Conservation (phyloP, 2,329 filamentous ascomycete genomes). For the Parastagonospora nodorum region DNA sequence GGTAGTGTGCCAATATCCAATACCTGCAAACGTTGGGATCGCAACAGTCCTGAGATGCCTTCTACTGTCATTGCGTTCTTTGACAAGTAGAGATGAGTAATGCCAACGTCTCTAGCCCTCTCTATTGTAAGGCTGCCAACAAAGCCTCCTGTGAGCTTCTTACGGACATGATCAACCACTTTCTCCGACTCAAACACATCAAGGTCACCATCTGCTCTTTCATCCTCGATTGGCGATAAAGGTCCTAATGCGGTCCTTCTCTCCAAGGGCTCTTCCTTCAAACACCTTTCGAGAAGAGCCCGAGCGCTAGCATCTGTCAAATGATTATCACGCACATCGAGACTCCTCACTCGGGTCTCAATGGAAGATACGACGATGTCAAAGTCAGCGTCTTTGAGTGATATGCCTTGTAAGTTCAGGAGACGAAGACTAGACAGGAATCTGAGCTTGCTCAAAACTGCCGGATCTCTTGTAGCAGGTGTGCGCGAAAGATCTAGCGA, state of each 20-base stretch:
- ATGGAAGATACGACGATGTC: conserved; percentile 59
- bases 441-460: conserved; percentile 55
- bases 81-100: conserved; percentile 65
- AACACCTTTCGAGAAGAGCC: conserved; percentile 58
- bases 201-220: conserved; percentile 43
- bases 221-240: conserved; percentile 28
- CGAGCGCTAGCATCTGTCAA: conserved; percentile 62
- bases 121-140: conserved; percentile 61
- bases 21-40: conserved; percentile 58
- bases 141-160: conserved; percentile 46
- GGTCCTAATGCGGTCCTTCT: conserved; percentile 15
- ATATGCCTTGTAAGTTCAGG: conserved; percentile 60
- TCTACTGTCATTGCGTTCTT: conserved; percentile 62
- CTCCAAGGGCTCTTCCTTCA: conserved; percentile 39
- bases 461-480: conserved; percentile 53
- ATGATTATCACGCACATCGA: conserved; percentile 63
- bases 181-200: conserved; percentile 47
- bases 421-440: conserved; percentile 59
- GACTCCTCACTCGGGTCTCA: conserved; percentile 57
- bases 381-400: conserved; percentile 59
- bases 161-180: conserved; percentile 58
- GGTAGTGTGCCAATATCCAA: conserved; percentile 60
- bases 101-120: conserved; percentile 58
- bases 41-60: conserved; percentile 58
- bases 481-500: conserved; percentile 65